Conservation (phyloP, 225 moss, liverwort and hornwort species). For the Physcomitrellopsis africana region DNA sequence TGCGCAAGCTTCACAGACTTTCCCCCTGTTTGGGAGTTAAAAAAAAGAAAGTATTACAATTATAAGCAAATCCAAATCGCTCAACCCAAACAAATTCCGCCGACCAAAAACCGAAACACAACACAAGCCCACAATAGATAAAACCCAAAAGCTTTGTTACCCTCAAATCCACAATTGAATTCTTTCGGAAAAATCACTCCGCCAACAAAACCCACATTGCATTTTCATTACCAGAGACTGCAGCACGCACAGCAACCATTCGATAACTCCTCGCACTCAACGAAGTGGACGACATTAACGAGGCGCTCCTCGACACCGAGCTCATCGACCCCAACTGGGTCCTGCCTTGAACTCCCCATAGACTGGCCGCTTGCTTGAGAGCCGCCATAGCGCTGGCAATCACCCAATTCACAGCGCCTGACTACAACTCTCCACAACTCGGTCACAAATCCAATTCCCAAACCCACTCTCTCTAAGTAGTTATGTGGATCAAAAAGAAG, state of each 20-base stretch:
- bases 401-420: neutral
- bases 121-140: neutral
- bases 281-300: constrained; percentile 1
- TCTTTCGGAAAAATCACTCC: too few species aligned
- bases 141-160: neutral
- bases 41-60: neutral
- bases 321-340: neutral
- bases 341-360: neutral
- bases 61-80: neutral
- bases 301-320: neutral
- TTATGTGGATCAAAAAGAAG: too few species aligned
- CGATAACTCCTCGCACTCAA: neutral
- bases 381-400: constrained; percentile 24
- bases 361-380: constrained; percentile 20
- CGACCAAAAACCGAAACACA: neutral
- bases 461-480: too few species aligned
- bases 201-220: neutral
- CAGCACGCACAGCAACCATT: constrained; percentile 37
- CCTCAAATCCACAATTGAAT: neutral
- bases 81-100: neutral
- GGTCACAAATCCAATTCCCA: neutral
- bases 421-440: neutral
- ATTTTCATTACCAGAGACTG: constrained; percentile 30
- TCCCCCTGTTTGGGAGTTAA: constrained; percentile 22
- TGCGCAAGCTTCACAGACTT: constrained; percentile 31